Evolutionary conservation across 1,284 basidiomycete species (phyloP).

Genomic region (Naganishia sp.): DNA sequence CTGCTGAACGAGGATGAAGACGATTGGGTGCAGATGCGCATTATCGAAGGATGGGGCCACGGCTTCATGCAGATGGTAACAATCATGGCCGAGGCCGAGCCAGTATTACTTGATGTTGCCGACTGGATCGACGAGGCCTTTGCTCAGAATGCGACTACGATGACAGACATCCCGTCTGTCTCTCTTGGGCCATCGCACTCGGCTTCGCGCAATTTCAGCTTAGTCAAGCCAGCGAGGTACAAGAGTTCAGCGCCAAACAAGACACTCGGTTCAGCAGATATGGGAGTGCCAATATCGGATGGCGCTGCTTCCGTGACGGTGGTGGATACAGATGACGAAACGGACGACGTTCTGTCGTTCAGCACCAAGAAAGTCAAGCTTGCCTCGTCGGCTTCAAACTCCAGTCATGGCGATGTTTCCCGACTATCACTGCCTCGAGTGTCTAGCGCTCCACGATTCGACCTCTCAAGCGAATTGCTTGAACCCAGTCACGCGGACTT

Average conservation of each 20-base stretch:
- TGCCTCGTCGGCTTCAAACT: conserved; percentile 21
- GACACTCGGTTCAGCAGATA: conserved; percentile 46
- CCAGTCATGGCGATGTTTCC: conserved; percentile 10
- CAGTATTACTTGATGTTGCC: conserved; percentile 81
- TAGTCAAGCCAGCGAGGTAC: conserved; percentile 50
- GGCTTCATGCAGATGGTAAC: conserved; percentile 92
- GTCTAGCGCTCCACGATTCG: conserved; percentile 31
- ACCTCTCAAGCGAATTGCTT: conserved; percentile 23
- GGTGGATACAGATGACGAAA: conserved; percentile 38
- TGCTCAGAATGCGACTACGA: conserved; percentile 45
- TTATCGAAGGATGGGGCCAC: conserved; percentile 88
- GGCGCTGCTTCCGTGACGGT: not conserved
- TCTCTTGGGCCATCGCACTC: conserved; percentile 37
- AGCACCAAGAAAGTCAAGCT: conserved; percentile 59
- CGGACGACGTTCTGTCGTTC: conserved; percentile 61
- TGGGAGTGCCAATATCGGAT: conserved; percentile 42
- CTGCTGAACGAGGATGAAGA: conserved; percentile 78
- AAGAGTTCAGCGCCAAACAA: conserved; percentile 39
- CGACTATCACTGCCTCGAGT: conserved; percentile 11
- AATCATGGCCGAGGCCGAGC: conserved; percentile 73
- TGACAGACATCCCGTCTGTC: conserved; percentile 15
- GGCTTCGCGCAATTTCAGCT: conserved; percentile 36
- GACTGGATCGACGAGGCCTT: conserved; percentile 89
- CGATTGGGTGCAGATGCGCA: conserved; percentile 84
- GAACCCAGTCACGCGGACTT: conserved; percentile 24